Base-by-base conservation (phyloP, 257 asterid genomes). In the Nicotiana tomentosiformis region DNA sequence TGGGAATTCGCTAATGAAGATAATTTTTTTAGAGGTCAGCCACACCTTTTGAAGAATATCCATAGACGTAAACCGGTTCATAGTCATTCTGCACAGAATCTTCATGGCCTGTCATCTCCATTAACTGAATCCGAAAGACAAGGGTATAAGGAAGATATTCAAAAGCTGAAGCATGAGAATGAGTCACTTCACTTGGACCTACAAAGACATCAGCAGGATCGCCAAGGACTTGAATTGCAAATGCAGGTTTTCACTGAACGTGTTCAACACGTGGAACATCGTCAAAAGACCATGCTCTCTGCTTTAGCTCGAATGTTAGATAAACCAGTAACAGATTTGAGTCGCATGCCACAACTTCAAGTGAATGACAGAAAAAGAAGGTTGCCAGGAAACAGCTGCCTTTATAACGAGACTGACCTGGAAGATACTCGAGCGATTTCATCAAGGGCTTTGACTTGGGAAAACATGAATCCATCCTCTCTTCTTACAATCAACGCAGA, bases 1-100 rank as follows among this genome's bases (percentile, higher is more conserved):
- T 95, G 98, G 99, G 98, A 95, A 77, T 95, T 95, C 83, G 94
- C 97, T 2, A 94, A 93, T 76, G 98, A 95, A 5, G 97, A 87
- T 46, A 72, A 72, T 66, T 95, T 95, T 82, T 82, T 94, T 58
- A 89, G 93, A 88, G 97, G 92, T 20, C 91, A 93, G 32, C 94
- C 97, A 46, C 89, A 90, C 67, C 97, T 93, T 66, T 30, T 95
- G 92, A 94, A 87, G 92, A 95, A 93, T 57, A 94, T 95, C 80
- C 93, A 90, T 77, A 89, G 99, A 62, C 97, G 98, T 26, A 95
- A 94, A 86, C 98, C 99, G 30, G 94, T 95, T 81, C 98, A 95
- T 85, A 95, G 98, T 86, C 99, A 95, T 90, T 94, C 98, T 12
- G 67, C 87, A 33, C 92, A 91, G 15, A 88, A 84, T 86, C 82